These are phyloP conservation scores for Boechera divaricarpa DNA, from an alignment of 345 rosid species.

Conservation along the genomic window DNA sequence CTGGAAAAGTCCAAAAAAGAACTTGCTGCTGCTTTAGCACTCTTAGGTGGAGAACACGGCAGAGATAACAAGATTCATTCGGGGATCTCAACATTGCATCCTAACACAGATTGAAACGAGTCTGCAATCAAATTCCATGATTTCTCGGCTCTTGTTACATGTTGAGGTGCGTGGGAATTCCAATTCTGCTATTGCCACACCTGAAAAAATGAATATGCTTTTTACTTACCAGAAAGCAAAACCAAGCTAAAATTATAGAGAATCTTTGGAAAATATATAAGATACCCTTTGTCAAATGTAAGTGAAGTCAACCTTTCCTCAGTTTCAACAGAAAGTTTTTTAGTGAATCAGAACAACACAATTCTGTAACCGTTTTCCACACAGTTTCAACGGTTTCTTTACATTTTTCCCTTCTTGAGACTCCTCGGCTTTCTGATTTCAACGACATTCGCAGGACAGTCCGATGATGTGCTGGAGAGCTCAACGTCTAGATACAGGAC, in stretches of 20 bases:
- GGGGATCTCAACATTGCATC: slow-evolving; percentile 85
- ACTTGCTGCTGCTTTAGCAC: slow-evolving; percentile 58
- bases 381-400: slow-evolving; percentile 63
- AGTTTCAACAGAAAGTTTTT: slow-evolving; percentile 70
- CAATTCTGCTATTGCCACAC: slow-evolving; percentile 78
- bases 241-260: not conserved
- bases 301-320: slow-evolving; percentile 84
- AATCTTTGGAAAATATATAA: not conserved
- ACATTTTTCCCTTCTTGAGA: slow-evolving; percentile 47
- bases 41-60: slow-evolving; percentile 53
- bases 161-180: slow-evolving; percentile 62
- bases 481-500: slow-evolving; percentile 35
- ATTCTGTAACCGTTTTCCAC: slow-evolving; percentile 70
- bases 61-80: slow-evolving; percentile 64
- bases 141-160: slow-evolving; percentile 81
- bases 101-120: slow-evolving; percentile 74
- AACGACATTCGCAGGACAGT: slow-evolving; percentile 54
- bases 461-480: slow-evolving; percentile 57
- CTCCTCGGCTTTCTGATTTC: slow-evolving; percentile 46
- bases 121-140: slow-evolving; percentile 95
- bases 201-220: slow-evolving; percentile 39
- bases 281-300: slow-evolving; percentile 71
- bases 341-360: slow-evolving; percentile 77
- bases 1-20: slow-evolving; percentile 69
- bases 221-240: not conserved